Base-by-base conservation (phyloP, 805 yeast species). In the Schizosaccharomyces octosporus region DNA sequence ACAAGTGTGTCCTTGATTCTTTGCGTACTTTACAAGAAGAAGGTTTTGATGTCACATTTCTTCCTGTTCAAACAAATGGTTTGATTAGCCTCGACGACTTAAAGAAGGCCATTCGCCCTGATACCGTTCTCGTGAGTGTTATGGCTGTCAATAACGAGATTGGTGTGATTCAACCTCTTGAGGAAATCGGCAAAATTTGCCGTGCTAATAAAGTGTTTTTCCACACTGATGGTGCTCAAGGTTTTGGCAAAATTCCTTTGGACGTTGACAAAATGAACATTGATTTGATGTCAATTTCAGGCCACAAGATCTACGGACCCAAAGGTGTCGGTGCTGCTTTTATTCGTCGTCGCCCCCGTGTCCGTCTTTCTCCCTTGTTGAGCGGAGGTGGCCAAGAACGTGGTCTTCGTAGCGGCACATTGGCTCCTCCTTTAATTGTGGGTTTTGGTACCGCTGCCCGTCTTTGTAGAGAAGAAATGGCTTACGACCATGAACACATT, bases 301-400 rank as follows among this genome's bases (percentile, higher is more conserved):
- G 95, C 1, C 98, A 93, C 74, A 93, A 93, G 75, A 83, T 93
- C 64, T 93, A 93, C 73, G 98, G 98, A 5, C 98, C 98, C 66
- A 93, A 84, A 80, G 98, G 98, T 64, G 80, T 88, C 63, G 98
- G 98, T 68, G 98, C 98, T 9, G 77, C 89, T 66, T 93, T 79
- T 69, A 90, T 93, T 48, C 83, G 98, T 75, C 85, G 98, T 78
- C 84, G 98, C 73, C 98, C 98, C 64, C 83, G 98, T 74, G 98
- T 93, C 60, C 85, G 98, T 79, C 71, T 93, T 64, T 97, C 89
- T 65, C 96, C 98, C 27, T 76, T 93, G 62, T 85, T 93, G 66
- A 84, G 88, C 63, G 98, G 98, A 66, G 98, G 98, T 74, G 98
- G 98, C 61, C 98, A 93, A 75, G 98, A 93, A 75, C 84, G 98